phyloP scores from a whole-genome alignment of 768 basidiomycete species.

The Leccinum subgranulosum region DNA sequence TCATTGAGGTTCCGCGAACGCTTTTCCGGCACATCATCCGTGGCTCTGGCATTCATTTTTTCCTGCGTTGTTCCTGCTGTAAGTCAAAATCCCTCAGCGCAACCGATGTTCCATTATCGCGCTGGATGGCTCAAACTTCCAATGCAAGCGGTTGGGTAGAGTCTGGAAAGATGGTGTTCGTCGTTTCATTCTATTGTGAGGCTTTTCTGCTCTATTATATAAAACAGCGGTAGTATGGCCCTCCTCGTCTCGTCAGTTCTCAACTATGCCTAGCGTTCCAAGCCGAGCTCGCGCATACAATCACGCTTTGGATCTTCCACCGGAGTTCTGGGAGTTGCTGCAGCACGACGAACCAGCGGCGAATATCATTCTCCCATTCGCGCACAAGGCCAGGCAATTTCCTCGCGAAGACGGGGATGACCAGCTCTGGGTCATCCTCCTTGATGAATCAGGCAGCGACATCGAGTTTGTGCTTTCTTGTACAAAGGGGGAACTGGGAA shows the following conservation, averaged over 20 bases:
- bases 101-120: slow-evolving; percentile 5
- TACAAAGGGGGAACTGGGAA: slow-evolving; percentile 51
- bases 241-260: slow-evolving; percentile 17
- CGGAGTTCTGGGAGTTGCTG: slow-evolving; percentile 30
- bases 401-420: not conserved
- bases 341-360: slow-evolving; percentile 30
- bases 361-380: slow-evolving; percentile 43
- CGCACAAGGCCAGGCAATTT: slow-evolving; percentile 24
- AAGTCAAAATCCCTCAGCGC: not conserved
- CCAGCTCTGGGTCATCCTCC: slow-evolving; percentile 34
- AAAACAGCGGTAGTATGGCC: slow-evolving; percentile 3
- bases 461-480: slow-evolving; percentile 52
- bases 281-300: slow-evolving; percentile 2
- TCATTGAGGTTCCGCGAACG: slow-evolving; percentile 1
- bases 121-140: slow-evolving; percentile 22
- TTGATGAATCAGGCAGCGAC: slow-evolving; percentile 6
- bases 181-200: not conserved
- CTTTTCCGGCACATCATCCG: slow-evolving; percentile 1
- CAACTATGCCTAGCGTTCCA: slow-evolving; percentile 17
- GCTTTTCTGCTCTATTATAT: not conserved
- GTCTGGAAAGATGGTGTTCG: not conserved
- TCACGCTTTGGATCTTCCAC: slow-evolving; percentile 16
- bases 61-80: not conserved
- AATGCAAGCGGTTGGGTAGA: not conserved
- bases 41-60: slow-evolving; percentile 8